phyloP scores from a whole-genome alignment of 2,329 filamentous ascomycete species.

The Aspergillus flavus region DNA sequence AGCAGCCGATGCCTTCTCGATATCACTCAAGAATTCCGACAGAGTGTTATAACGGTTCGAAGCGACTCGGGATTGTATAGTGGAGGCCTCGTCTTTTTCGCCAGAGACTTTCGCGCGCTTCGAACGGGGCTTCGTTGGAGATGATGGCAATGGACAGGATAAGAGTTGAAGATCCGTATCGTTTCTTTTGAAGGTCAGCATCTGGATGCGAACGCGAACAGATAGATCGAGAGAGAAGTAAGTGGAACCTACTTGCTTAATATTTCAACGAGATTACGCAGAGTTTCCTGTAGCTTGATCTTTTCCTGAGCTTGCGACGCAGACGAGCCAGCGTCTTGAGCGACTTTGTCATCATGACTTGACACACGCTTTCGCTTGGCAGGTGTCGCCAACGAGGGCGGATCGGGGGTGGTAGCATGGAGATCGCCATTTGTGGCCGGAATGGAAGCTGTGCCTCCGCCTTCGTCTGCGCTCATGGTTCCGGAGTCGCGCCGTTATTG shows the following conservation, averaged over 20 bases:
- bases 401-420: conserved; percentile 31
- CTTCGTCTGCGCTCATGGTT: conserved; percentile 44
- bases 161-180: conserved; percentile 49
- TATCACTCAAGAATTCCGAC: conserved; percentile 46
- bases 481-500: conserved; percentile 27
- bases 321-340: conserved; percentile 27
- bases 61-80: conserved; percentile 42
- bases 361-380: conserved; percentile 47
- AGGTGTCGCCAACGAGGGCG: conserved; percentile 35
- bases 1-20: conserved; percentile 42
- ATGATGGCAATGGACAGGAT: conserved; percentile 40
- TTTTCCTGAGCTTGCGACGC: conserved; percentile 32
- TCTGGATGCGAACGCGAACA: conserved; percentile 4
- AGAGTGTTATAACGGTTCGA: conserved; percentile 43
- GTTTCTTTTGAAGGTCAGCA: conserved; percentile 38
- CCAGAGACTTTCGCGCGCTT: conserved; percentile 47
- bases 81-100: conserved; percentile 36
- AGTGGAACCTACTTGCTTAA: conserved; percentile 31
- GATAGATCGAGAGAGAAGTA: neutral
- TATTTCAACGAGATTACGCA: conserved; percentile 39
- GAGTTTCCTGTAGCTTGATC: conserved; percentile 35
- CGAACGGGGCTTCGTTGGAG: conserved; percentile 42
- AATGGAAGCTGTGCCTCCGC: conserved; percentile 32
- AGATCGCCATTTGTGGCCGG: conserved; percentile 39
- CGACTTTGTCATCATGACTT: conserved; percentile 33